Base-by-base conservation (phyloP, 148 eudicot genomes). In the Chenopodium formosanum region DNA sequence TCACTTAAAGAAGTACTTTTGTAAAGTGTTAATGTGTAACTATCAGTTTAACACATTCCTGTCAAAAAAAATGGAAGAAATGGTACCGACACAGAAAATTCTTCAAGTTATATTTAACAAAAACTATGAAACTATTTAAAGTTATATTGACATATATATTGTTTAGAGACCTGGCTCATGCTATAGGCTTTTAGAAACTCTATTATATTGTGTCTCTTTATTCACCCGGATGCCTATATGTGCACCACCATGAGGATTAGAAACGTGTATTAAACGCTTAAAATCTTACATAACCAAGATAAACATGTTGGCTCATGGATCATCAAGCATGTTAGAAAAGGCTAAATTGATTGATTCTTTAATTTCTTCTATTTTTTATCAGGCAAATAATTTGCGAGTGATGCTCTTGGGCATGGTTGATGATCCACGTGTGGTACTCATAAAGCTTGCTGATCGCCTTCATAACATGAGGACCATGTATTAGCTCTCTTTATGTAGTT, bases 401-500 rank as follows among this genome's bases (percentile, higher is more conserved):
- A 95, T 95, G 98, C 92, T 95, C 76, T 87, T 95, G 85, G 98
- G 97, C 82, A 95, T 95, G 98, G 93, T 95, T 85, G 94, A 95
- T 83, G 98, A 95, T 91, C 98, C 98, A 73, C 96, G 98, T 69
- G 97, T 95, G 80, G 96, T 95, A 58, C 97, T 95, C 83, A 95
- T 95, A 81, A 93, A 95, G 89, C 97, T 95, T 87, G 98, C 98
- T 70, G 98, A 95, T 88, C 98, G 98, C 73, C 98, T 95, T 79
- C 98, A 95, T 81, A 95, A 95, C 92, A 91, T 95, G 98, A 93
- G 97, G 89, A 95, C 98, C 84, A 95, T 95, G 97, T 95, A 93
- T 52, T 73, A 50, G 74, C 84, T 70, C 86, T 84, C 64, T 23
- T 67, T 68, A 14, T 83, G 44, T 32, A 76, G 37, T 46, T 19